Evolutionary conservation across 257 asterid species (phyloP).

Genomic region (Solanum paucissectum): DNA sequence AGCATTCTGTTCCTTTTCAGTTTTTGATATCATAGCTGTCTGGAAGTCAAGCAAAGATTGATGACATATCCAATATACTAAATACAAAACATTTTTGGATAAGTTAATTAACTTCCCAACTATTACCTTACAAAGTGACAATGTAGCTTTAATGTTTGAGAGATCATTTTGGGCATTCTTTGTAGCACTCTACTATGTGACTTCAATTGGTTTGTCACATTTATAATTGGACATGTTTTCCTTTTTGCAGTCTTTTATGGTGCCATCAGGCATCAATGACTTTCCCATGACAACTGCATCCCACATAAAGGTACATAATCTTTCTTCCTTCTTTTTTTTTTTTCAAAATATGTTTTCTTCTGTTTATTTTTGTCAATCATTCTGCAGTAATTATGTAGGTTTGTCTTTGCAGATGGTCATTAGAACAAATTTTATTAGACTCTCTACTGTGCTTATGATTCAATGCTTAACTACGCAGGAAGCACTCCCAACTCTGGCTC

Average conservation of each 20-base stretch:
- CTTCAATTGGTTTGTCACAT: not conserved
- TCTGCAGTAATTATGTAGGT: not conserved
- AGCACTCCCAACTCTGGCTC: conserved; percentile 71
- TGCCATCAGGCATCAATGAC: conserved; percentile 95
- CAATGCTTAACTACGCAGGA: conserved; percentile 23
- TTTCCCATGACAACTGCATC: conserved; percentile 85
- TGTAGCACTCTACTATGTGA: not conserved
- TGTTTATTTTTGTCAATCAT: not conserved
- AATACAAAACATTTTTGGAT: not conserved
- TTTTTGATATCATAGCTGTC: not conserved
- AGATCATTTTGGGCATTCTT: not conserved
- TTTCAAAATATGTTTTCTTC: not conserved
- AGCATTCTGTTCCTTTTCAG: not conserved
- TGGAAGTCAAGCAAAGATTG: not conserved
- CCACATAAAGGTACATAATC: conserved; percentile 67
- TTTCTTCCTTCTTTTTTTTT: not conserved
- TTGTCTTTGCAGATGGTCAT: not conserved
- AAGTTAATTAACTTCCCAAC: not conserved
- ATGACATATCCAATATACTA: not conserved
- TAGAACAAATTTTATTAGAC: not conserved
- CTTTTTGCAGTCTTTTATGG: conserved; percentile 77
- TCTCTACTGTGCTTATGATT: not conserved
- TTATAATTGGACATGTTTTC: not conserved
- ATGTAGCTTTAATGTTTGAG: not conserved
- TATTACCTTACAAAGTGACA: not conserved